These are phyloP conservation scores for Tolypocladium tropicale DNA, from an alignment of 2,329 filamentous ascomycete species.

Conservation along the genomic window DNA sequence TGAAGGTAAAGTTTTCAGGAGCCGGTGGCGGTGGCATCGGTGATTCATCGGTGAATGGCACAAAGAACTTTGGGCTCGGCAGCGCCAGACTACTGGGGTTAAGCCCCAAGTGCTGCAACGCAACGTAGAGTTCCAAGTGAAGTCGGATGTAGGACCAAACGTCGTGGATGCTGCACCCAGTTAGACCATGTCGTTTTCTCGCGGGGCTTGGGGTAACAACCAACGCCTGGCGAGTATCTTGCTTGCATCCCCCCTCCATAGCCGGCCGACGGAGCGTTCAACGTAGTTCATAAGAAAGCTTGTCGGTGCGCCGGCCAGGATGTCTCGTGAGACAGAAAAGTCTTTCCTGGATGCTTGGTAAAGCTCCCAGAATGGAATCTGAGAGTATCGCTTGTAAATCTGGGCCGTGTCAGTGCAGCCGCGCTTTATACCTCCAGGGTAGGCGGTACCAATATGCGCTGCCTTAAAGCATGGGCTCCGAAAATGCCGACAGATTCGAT, in stretches of 20 bases:
- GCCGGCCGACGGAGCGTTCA: constrained; percentile 13
- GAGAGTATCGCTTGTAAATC: constrained; percentile 41
- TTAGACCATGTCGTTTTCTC: constrained; percentile 4
- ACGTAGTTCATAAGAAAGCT: constrained; percentile 17
- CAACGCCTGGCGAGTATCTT: constrained; percentile 12
- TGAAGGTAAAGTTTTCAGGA: constrained; percentile 23
- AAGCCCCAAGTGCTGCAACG: constrained; percentile 41
- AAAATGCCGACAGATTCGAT: constrained; percentile 35
- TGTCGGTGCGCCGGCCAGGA: constrained; percentile 22
- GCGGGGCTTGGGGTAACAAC: constrained; percentile 11
- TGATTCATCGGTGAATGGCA: constrained; percentile 43
- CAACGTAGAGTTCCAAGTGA: constrained; percentile 42
- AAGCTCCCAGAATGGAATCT: constrained; percentile 37
- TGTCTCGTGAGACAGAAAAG: constrained; percentile 18
- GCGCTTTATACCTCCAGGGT: neutral
- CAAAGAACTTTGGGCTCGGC: constrained; percentile 37
- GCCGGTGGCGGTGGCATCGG: constrained; percentile 37
- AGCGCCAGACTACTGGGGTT: constrained; percentile 29
- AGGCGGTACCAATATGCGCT: constrained; percentile 39
- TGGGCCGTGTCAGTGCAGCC: constrained; percentile 14
- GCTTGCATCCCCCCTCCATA: constrained; percentile 14
- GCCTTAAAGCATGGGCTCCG: constrained; percentile 41
- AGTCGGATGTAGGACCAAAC: constrained; percentile 32
- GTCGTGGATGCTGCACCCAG: constrained; percentile 15
- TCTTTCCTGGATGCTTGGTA: constrained; percentile 15